A percentile compares a stretch with the other conserved stretches of the same genome.
Conservation (phyloP, 805 yeast genomes). For the Candida caryicola region DNA sequence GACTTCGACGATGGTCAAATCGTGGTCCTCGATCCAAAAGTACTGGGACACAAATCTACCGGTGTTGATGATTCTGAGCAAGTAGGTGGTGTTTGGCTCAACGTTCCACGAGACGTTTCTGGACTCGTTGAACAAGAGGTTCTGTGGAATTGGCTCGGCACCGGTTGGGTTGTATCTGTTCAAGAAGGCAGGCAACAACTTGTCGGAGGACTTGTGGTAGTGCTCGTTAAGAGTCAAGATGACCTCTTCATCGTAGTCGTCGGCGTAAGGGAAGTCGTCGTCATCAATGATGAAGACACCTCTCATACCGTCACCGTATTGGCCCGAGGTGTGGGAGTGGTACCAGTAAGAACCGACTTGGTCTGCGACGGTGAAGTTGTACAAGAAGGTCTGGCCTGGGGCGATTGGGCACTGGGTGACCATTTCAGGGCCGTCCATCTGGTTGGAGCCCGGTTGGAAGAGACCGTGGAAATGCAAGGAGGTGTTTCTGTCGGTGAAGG, state of each 20-base stretch:
- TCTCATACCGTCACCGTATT: conserved; percentile 92
- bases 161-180: conserved; percentile 88
- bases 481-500: conserved; percentile 65
- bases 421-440: conserved; percentile 90
- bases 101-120: conserved; percentile 74
- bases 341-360: conserved; percentile 96
- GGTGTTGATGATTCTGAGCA: conserved; percentile 73
- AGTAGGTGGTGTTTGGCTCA: conserved; percentile 81
- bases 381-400: conserved; percentile 69
- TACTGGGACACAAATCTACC: conserved; percentile 94
- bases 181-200: conserved; percentile 56
- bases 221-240: conserved; percentile 74
- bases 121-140: conserved; percentile 77
- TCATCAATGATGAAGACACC: conserved; percentile 76
- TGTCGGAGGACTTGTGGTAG: conserved; percentile 69
- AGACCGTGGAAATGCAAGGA: conserved; percentile 92
- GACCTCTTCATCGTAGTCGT: conserved; percentile 75
- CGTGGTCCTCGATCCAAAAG: conserved; percentile 85
- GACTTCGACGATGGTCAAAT: conserved; percentile 80
- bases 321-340: conserved; percentile 89
- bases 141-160: conserved; percentile 94
- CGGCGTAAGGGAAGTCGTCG: conserved; percentile 54
- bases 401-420: conserved; percentile 89
- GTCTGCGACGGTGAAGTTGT: conserved; percentile 81
- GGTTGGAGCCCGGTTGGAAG: conserved; percentile 70